phyloP scores from a whole-genome alignment of 352 stramenopile genomes.

The Phytophthora idaei region DNA sequence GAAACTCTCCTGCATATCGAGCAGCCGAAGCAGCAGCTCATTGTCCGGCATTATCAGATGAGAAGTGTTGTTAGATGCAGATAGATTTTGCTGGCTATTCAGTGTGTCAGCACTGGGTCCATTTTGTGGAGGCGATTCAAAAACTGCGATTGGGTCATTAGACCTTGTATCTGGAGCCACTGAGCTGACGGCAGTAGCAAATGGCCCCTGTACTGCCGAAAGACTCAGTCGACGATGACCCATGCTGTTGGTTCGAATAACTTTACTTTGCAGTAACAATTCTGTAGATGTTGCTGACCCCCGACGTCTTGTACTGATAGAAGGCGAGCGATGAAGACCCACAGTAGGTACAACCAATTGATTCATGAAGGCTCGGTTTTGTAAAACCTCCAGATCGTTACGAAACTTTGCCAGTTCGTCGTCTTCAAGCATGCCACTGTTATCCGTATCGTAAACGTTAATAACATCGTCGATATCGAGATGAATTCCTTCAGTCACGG shows the following conservation, averaged over 20 bases:
- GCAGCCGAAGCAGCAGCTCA: slow-evolving; percentile 50
- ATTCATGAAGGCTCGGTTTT: slow-evolving; percentile 65
- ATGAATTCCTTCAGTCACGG: slow-evolving; percentile 74
- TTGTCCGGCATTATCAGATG: slow-evolving; percentile 46
- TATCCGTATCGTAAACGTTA: slow-evolving; percentile 80
- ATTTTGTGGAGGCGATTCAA: neutral
- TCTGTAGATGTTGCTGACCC: slow-evolving; percentile 20
- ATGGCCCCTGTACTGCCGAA: neutral
- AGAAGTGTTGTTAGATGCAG: slow-evolving; percentile 5
- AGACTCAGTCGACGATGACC: slow-evolving; percentile 6
- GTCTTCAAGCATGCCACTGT: slow-evolving; percentile 79
- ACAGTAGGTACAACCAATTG: slow-evolving; percentile 37
- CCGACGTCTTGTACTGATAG: slow-evolving; percentile 15
- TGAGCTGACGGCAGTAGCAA: neutral
- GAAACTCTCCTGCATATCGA: slow-evolving; percentile 64
- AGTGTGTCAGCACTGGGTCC: slow-evolving; percentile 19
- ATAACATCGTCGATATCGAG: slow-evolving; percentile 82
- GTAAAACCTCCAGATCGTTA: slow-evolving; percentile 71
- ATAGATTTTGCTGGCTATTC: slow-evolving; percentile 4
- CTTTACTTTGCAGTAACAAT: slow-evolving; percentile 32
- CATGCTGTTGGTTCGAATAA: slow-evolving; percentile 15
- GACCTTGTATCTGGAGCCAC: neutral
- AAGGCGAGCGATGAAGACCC: slow-evolving; percentile 15
- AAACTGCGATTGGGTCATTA: neutral
- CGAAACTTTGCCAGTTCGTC: slow-evolving; percentile 75